A percentile compares a stretch with the other conserved stretches of the same genome.
phyloP scores from a whole-genome alignment of 2,329 filamentous ascomycete genomes.

The Fonsecaea pedrosoi region DNA sequence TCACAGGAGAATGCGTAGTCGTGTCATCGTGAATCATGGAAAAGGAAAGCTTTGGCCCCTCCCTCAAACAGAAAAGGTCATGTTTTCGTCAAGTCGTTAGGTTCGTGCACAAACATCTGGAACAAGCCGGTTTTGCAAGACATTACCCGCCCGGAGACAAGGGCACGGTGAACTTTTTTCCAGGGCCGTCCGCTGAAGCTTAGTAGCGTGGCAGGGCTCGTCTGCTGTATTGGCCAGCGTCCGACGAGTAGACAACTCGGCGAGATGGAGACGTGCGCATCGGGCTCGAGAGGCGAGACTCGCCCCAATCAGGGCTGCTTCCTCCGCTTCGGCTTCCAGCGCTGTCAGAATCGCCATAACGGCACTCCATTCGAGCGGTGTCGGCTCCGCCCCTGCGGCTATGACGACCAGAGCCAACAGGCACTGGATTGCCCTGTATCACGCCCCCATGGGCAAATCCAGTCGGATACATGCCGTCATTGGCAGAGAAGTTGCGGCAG shows the following conservation, averaged over 20 bases:
- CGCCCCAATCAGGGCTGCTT: constrained; percentile 37
- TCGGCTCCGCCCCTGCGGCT: constrained; percentile 53
- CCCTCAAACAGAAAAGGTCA: constrained; percentile 11
- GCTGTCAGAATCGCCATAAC: constrained; percentile 37
- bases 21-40: constrained; percentile 27
- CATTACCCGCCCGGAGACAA: background rate
- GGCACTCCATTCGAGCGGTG: constrained; percentile 59
- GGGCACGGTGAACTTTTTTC: constrained; percentile 13
- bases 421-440: constrained; percentile 68
- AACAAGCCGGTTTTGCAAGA: background rate
- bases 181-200: background rate
- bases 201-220: constrained; percentile 28
- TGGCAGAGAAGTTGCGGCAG: constrained; percentile 95
- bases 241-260: constrained; percentile 30
- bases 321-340: constrained; percentile 36
- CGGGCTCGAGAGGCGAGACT: constrained; percentile 29
- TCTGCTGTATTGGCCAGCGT: constrained; percentile 19
- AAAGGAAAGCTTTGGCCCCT: constrained; percentile 16
- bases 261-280: constrained; percentile 26
- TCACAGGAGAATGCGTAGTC: constrained; percentile 23
- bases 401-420: constrained; percentile 66
- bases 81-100: constrained; percentile 27
- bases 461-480: constrained; percentile 81
- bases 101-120: constrained; percentile 19
- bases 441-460: constrained; percentile 62